A percentile compares a stretch with the other conserved stretches of the same genome.
Evolutionary conservation across 352 stramenopile species (phyloP).

Genomic region (Phytophthora constricta): DNA sequence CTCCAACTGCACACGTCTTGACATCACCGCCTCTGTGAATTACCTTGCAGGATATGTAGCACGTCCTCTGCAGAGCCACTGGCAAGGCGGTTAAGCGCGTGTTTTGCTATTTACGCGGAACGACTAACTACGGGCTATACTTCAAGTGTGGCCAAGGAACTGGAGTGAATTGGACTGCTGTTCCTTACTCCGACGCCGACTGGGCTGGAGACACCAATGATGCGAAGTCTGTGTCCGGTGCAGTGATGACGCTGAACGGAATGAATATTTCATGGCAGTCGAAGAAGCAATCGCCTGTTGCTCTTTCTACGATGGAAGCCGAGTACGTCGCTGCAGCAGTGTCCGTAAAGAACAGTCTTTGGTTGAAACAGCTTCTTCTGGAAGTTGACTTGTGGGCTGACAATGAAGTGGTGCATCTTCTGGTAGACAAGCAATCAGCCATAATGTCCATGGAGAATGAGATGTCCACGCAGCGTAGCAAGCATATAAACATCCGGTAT

Average conservation of each 20-base stretch:
- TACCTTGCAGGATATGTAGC: too few species aligned
- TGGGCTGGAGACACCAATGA: conserved; percentile 22
- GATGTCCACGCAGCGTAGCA: not conserved
- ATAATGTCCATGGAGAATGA: conserved; percentile 2
- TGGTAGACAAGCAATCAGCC: not conserved
- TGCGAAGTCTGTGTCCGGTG: conserved; percentile 29
- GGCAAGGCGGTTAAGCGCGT: too few species aligned
- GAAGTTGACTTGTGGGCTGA: not conserved
- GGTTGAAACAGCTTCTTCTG: not conserved
- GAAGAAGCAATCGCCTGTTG: conserved; percentile 19
- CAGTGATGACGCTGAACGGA: conserved; percentile 16
- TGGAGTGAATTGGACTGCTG: too few species aligned
- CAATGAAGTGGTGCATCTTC: not conserved
- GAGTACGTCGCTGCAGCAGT: not conserved
- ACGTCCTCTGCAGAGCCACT: too few species aligned
- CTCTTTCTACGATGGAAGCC: conserved; percentile 21
- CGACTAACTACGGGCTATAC: too few species aligned
- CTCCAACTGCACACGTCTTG: too few species aligned
- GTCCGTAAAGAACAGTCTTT: not conserved
- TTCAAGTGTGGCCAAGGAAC: too few species aligned
- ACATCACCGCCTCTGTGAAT: too few species aligned
- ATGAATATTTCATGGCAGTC: conserved; percentile 8
- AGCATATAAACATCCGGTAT: conserved; percentile 6
- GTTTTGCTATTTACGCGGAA: too few species aligned
- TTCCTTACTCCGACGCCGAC: conserved; percentile 22